Conservation (phyloP, 1,284 basidiomycete genomes). For the Boletellus deceptivus region DNA sequence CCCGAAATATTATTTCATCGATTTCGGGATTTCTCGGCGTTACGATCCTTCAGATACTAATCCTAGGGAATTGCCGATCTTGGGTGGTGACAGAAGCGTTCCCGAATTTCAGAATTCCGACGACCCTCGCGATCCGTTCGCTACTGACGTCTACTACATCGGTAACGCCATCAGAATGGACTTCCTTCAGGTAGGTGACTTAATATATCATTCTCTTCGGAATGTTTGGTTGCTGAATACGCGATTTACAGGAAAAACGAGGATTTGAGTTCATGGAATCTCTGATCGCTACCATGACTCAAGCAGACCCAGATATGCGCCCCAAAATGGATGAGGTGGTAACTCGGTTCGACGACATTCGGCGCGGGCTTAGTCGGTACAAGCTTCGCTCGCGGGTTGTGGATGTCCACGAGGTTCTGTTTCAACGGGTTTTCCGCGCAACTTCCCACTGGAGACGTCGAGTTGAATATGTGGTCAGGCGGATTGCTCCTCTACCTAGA, state of each 20-base stretch:
- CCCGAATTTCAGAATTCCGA: conserved; percentile 23
- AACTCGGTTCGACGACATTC: conserved; percentile 23
- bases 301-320: conserved; percentile 27
- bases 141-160: conserved; percentile 37
- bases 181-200: conserved; percentile 17
- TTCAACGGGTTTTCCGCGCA: not conserved
- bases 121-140: conserved; percentile 32
- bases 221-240: no score
- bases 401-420: not conserved
- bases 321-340: conserved; percentile 36
- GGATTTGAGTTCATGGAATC: conserved; percentile 32
- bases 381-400: conserved; percentile 24
- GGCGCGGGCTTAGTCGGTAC: conserved; percentile 4
- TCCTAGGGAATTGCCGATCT: conserved; percentile 13
- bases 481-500: no score
- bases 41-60: conserved; percentile 17
- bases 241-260: not conserved
- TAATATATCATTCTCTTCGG: no score
- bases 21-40: conserved; percentile 19
- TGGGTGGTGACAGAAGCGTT: conserved; percentile 22
- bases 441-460: not conserved
- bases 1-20: conserved; percentile 15
- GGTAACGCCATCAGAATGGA: conserved; percentile 32
- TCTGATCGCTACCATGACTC: conserved; percentile 32
- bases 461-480: no score